Conservation (phyloP, 139 green algal genomes). For the Axilococcus clingmanii region DNA sequence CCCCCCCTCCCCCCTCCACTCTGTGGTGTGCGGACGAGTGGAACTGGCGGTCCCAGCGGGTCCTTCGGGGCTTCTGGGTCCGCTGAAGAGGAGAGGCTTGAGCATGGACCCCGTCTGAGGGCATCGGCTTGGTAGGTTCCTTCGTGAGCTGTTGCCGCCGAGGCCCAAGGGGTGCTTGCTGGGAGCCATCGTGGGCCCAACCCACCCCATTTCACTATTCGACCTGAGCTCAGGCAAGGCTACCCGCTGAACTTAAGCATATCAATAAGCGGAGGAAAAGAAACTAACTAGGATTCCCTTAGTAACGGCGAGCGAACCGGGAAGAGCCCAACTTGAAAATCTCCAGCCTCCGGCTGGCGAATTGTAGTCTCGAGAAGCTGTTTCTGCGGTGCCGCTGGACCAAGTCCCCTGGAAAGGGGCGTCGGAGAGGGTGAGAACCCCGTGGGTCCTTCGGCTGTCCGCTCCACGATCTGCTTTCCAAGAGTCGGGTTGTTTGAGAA, state of each 20-base stretch:
- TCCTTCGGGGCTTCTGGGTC: conserved; percentile 7
- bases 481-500: conserved; percentile 89
- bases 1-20: conserved; percentile 11
- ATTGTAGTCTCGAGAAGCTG: conserved; percentile 83
- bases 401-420: conserved; percentile 69
- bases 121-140: conserved; percentile 37
- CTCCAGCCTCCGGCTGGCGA: conserved; percentile 53
- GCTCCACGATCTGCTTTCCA: conserved; percentile 63
- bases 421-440: conserved; percentile 82
- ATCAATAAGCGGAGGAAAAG: conserved; percentile 93
- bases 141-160: conserved; percentile 10
- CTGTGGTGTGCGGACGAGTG: conserved; percentile 13
- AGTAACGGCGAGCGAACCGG: conserved; percentile 86
- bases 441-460: conserved; percentile 46
- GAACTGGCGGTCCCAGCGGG: conserved; percentile 35
- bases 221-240: conserved; percentile 82
- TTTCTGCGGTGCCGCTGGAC: conserved; percentile 41
- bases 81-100: conserved; percentile 31
- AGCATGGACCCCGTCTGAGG: conserved; percentile 26
- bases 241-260: conserved; percentile 92
- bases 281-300: conserved; percentile 90
- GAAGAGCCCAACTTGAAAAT: conserved; percentile 77
- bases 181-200: conserved; percentile 2
- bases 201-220: conserved; percentile 42
- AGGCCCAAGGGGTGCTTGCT: conserved; percentile 15